Evolutionary conservation across 192 early-diverging fungal genomes (phyloP).

Genomic region (Entomortierella beljakovae): DNA sequence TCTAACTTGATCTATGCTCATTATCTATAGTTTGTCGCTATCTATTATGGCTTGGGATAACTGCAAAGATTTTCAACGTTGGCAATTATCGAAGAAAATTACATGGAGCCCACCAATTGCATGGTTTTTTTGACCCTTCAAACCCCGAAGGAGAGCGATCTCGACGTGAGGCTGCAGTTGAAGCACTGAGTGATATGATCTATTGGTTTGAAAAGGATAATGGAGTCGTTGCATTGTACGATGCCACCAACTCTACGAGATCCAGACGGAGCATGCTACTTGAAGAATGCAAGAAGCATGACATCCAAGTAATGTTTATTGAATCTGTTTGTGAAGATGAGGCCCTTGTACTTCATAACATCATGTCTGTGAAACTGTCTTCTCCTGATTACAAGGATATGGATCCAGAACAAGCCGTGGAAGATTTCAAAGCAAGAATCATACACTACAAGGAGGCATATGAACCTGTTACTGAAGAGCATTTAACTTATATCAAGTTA

Average conservation of each 20-base stretch:
- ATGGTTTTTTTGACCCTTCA: slow-evolving; percentile 92
- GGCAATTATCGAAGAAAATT: slow-evolving; percentile 96
- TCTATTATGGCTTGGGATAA: slow-evolving; percentile 95
- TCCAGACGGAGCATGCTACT: slow-evolving; percentile 81
- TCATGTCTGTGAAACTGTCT: slow-evolving; percentile 94
- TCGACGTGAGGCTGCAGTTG: slow-evolving; percentile 82
- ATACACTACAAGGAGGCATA: slow-evolving; percentile 92
- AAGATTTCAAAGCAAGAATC: slow-evolving; percentile 94
- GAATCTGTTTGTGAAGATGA: slow-evolving; percentile 95
- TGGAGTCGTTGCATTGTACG: slow-evolving; percentile 94
- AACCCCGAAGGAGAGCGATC: slow-evolving; percentile 77
- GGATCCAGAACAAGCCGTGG: slow-evolving; percentile 88
- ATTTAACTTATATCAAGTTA: slow-evolving; percentile 90
- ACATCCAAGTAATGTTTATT: slow-evolving; percentile 95
- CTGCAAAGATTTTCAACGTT: slow-evolving; percentile 96
- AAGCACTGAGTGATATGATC: slow-evolving; percentile 94
- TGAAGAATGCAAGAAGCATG: slow-evolving; percentile 74
- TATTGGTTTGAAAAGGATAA: slow-evolving; percentile 87
- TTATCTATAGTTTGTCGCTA: slow-evolving; percentile 84
- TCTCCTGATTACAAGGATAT: slow-evolving; percentile 94
- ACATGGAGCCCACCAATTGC: slow-evolving; percentile 82
- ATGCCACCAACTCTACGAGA: slow-evolving; percentile 97
- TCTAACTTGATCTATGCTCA: not conserved
- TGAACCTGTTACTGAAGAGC: slow-evolving; percentile 84
- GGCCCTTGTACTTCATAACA: slow-evolving; percentile 89